A percentile compares a stretch with the other conserved stretches of the same genome.
These are phyloP conservation scores for Setomelanomma holmii DNA, from an alignment of 2,329 filamentous ascomycete species.

Conservation along the genomic window DNA sequence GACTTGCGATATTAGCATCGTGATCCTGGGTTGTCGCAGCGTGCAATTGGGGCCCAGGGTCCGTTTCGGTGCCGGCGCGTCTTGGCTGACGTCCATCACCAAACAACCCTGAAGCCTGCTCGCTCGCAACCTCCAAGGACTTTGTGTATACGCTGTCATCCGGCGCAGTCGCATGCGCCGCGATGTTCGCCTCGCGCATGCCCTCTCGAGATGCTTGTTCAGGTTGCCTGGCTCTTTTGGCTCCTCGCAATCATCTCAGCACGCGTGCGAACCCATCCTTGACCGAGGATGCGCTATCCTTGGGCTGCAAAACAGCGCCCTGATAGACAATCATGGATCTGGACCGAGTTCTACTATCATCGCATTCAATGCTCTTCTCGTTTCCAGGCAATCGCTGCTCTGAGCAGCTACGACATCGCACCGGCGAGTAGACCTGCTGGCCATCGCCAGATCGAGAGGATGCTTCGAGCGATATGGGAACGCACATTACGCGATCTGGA, in stretches of 20 bases:
- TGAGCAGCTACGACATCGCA: slow-evolving; percentile 14
- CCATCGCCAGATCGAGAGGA: neutral
- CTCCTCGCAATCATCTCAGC: slow-evolving; percentile 2
- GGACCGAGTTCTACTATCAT: neutral
- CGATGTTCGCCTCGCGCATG: neutral
- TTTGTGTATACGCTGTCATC: neutral
- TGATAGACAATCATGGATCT: slow-evolving; percentile 3
- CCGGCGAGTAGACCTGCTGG: slow-evolving; percentile 7
- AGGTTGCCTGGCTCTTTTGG: neutral
- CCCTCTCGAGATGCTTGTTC: neutral
- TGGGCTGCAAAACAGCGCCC: slow-evolving; percentile 2
- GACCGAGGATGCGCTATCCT: neutral
- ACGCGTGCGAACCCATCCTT: slow-evolving; percentile 2
- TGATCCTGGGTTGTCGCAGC: neutral
- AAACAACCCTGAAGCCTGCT: neutral
- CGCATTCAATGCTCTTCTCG: neutral
- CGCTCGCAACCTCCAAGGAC: neutral
- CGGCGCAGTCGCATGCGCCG: neutral
- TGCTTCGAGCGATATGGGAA: neutral
- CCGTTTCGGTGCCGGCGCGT: neutral
- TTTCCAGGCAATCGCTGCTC: neutral
- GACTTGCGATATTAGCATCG: neutral
- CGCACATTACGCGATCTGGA: neutral
- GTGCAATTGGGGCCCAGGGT: neutral
- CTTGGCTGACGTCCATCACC: neutral